Evolutionary conservation across 306 rosid species (phyloP).

Genomic region (Lagenaria siceraria): DNA sequence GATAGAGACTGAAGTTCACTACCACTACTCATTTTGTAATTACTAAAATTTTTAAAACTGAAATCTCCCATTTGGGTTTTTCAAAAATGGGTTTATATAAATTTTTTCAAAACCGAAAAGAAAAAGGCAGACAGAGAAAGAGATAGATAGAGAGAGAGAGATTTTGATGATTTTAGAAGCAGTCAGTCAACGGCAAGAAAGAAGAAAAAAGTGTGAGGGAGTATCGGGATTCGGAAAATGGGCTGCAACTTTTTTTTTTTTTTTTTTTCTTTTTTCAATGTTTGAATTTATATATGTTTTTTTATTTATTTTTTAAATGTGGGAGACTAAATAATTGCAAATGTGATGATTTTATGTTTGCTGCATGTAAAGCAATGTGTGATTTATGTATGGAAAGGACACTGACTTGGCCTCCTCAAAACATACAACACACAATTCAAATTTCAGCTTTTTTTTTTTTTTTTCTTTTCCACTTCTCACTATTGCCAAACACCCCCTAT

Average conservation of each 20-base stretch:
- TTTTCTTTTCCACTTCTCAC: conserved; percentile 29
- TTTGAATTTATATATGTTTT: background rate
- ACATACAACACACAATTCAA: conserved; percentile 57
- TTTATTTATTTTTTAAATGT: conserved; percentile 5
- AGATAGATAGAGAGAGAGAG: conserved; percentile 10
- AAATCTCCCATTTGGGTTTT: conserved; percentile 1
- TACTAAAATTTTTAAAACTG: background rate
- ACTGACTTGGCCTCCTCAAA: conserved; percentile 36
- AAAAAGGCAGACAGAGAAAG: conserved; percentile 9
- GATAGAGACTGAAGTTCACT: background rate
- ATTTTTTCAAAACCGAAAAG: background rate
- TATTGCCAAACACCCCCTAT: conserved; percentile 34
- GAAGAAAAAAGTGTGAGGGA: conserved; percentile 18
- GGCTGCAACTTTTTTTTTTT: conserved; percentile 12
- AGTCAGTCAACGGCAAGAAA: conserved; percentile 66
- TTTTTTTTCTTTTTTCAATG: background rate
- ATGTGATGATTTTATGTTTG: conserved; percentile 33
- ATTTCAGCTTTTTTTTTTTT: conserved; percentile 81
- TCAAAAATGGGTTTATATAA: background rate
- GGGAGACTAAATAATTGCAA: conserved; percentile 94
- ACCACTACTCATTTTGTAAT: background rate
- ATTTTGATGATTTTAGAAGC: conserved; percentile 20
- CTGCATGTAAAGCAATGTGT: conserved; percentile 29
- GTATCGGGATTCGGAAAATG: conserved; percentile 80
- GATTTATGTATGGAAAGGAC: conserved; percentile 7